Percentiles rank a stretch among this genome's conserved stretches.
These are phyloP conservation scores for Rutidosis leptorrhynchoides DNA, from an alignment of 129 eudicot genomes.

Conservation along the genomic window DNA sequence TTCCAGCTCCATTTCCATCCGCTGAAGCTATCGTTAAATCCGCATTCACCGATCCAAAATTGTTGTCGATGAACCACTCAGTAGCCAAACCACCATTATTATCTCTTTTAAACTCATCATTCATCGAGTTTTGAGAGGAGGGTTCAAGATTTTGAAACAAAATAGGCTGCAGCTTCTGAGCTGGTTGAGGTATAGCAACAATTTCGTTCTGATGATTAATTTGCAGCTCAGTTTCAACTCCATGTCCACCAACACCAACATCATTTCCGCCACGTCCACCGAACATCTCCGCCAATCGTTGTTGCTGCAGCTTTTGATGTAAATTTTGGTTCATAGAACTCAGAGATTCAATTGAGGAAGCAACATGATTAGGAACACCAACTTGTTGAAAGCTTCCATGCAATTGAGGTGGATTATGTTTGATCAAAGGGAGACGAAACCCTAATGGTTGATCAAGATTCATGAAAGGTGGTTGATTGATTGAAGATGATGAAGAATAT, in stretches of 20 bases:
- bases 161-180: conserved; percentile 52
- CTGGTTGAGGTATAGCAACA: conserved; percentile 2
- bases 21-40: conserved; percentile 23
- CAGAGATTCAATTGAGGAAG: conserved; percentile 73
- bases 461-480: conserved; percentile 32
- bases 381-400: conserved; percentile 40
- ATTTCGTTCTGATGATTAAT: conserved; percentile 10
- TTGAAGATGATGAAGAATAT: conserved; percentile 23
- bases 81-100: conserved; percentile 31
- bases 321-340: conserved; percentile 80
- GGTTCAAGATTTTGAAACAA: conserved; percentile 56
- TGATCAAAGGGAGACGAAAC: conserved; percentile 32
- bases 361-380: conserved; percentile 30
- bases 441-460: conserved; percentile 41
- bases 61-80: conserved; percentile 53
- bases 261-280: not conserved
- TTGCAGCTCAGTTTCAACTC: conserved; percentile 24
- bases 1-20: conserved; percentile 16
- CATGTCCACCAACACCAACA: conserved; percentile 16
- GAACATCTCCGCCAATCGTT: conserved; percentile 46
- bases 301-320: conserved; percentile 83
- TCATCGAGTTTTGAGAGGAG: conserved; percentile 4
- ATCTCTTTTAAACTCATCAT: conserved; percentile 32
- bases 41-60: conserved; percentile 36
- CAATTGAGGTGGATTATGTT: conserved; percentile 29